These are phyloP conservation scores for Aureobasidium sp. DNA, from an alignment of 2,329 filamentous ascomycete species.

Conservation along the genomic window DNA sequence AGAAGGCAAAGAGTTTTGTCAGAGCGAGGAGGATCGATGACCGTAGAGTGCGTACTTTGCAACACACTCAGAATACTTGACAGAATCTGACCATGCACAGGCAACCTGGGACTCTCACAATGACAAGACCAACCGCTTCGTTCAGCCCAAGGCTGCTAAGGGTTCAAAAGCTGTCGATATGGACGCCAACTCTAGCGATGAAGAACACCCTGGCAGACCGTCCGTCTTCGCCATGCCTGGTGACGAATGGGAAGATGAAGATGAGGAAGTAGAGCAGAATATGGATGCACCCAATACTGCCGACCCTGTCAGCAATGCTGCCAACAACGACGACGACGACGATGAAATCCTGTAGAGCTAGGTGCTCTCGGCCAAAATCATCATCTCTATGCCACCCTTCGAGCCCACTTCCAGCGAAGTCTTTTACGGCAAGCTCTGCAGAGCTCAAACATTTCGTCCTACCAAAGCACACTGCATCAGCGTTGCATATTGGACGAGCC, in stretches of 20 bases:
- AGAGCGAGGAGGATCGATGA: slow-evolving; percentile 44
- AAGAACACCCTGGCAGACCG: slow-evolving; percentile 22
- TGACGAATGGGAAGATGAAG: slow-evolving; percentile 1
- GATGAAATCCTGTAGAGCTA: slow-evolving; percentile 16
- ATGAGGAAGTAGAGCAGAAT: background rate
- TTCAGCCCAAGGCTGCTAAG: slow-evolving; percentile 1
- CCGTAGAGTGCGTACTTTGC: slow-evolving; percentile 30
- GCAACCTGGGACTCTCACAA: slow-evolving; percentile 31
- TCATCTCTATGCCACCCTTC: background rate
- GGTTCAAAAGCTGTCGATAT: background rate
- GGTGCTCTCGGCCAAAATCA: background rate
- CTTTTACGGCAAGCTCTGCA: background rate
- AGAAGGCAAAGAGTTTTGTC: slow-evolving; percentile 46
- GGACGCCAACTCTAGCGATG: slow-evolving; percentile 4
- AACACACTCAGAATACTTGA: background rate
- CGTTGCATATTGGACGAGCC: background rate
- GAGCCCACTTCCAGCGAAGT: background rate
- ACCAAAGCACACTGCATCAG: background rate
- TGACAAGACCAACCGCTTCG: slow-evolving; percentile 18
- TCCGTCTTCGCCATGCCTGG: slow-evolving; percentile 10
- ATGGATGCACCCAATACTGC: background rate
- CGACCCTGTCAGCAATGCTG: background rate
- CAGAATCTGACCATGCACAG: background rate
- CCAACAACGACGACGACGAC: slow-evolving; percentile 12
- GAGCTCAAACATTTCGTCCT: background rate